Percentiles rank a stretch among this genome's conserved stretches.
Evolutionary conservation across 768 basidiomycete genomes (phyloP).

Genomic region (Kwoniella botswanensis): DNA sequence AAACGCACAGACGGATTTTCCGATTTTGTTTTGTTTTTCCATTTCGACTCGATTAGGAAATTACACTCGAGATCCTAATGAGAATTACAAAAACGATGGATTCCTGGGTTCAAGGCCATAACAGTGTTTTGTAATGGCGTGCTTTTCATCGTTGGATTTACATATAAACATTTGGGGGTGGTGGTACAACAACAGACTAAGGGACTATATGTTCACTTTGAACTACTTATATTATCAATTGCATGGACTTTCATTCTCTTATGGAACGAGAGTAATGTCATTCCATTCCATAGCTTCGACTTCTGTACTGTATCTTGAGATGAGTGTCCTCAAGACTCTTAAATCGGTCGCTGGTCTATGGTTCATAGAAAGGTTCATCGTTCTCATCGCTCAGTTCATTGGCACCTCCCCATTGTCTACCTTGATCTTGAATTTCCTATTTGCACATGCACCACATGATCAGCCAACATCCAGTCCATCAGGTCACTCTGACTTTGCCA

Average conservation of each 20-base stretch:
- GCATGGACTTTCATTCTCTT: too few relatives aligned
- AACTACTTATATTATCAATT: too few relatives aligned
- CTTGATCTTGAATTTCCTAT: slow-evolving; percentile 20
- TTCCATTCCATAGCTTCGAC: too few relatives aligned
- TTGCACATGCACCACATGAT: neutral
- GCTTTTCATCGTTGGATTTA: neutral
- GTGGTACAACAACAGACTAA: neutral
- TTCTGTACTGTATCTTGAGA: too few relatives aligned
- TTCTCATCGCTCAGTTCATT: slow-evolving; percentile 29
- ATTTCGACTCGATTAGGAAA: neutral
- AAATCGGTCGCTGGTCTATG: neutral
- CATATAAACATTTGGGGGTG: too few relatives aligned
- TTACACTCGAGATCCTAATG: neutral
- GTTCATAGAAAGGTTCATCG: slow-evolving; percentile 31
- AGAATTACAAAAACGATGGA: neutral
- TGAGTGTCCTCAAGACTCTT: too few relatives aligned
- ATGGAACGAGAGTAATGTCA: too few relatives aligned
- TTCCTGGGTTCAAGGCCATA: neutral
- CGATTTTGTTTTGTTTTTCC: neutral
- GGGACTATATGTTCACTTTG: too few relatives aligned
- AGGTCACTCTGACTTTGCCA: neutral
- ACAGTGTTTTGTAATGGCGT: neutral
- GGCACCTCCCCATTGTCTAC: slow-evolving; percentile 29
- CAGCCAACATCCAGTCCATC: neutral
- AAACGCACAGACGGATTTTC: neutral